Conservation (phyloP, 768 basidiomycete species). For the Suillus paluster region DNA sequence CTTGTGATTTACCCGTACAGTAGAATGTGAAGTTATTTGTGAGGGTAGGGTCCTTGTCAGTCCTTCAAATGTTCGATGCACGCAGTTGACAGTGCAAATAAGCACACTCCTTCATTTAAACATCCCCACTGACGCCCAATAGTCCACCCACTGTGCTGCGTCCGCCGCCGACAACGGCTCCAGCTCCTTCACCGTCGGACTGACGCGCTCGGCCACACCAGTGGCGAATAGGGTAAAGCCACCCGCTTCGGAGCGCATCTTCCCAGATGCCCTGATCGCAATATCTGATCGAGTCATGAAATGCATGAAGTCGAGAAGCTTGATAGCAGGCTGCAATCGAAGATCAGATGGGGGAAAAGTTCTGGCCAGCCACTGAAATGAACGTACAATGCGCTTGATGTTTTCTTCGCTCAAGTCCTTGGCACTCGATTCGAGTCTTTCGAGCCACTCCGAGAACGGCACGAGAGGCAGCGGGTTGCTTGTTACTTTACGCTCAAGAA, state of each 20-base stretch:
- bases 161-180: conserved; percentile 24
- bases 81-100: not conserved
- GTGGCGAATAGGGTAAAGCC: conserved; percentile 24
- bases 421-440: conserved; percentile 16
- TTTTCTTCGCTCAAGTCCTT: conserved; percentile 21
- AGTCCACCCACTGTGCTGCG: conserved; percentile 36
- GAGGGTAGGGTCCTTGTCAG: not conserved
- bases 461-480: conserved; percentile 26
- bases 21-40: too few species aligned
- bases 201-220: conserved; percentile 29
- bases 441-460: conserved; percentile 33
- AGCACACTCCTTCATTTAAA: not conserved
- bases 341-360: not conserved
- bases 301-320: conserved; percentile 32
- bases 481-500: conserved; percentile 10
- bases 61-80: not conserved
- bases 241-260: conserved; percentile 4
- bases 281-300: conserved; percentile 21
- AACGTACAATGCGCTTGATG: conserved; percentile 30
- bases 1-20: not conserved
- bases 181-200: conserved; percentile 32
- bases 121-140: conserved; percentile 36
- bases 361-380: not conserved
- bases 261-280: conserved; percentile 4
- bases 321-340: conserved; percentile 31